These are phyloP conservation scores for Solanum chacoense DNA, from an alignment of 305 asterid species.

Conservation along the genomic window DNA sequence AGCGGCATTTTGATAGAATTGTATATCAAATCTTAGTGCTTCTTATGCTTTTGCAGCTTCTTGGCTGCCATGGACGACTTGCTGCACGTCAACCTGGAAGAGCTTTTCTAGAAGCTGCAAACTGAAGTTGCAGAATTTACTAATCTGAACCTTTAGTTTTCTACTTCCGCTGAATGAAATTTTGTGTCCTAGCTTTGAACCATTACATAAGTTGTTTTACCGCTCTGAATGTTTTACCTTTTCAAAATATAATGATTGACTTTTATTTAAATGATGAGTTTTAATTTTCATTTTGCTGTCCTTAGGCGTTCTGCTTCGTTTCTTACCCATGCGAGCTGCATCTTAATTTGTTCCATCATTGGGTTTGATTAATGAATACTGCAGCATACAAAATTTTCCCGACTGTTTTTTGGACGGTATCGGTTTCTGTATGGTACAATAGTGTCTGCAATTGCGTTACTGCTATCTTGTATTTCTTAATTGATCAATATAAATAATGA, in stretches of 20 bases:
- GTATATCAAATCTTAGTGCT: background rate
- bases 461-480: no score
- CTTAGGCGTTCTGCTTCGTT: no score
- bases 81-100: constrained; percentile 30
- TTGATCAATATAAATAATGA: no score
- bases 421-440: no score
- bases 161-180: background rate
- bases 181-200: background rate
- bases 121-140: background rate
- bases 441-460: no score
- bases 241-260: background rate
- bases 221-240: background rate
- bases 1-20: background rate
- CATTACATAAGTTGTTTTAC: background rate
- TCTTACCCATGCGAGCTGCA: no score
- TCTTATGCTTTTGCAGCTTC: constrained; percentile 11
- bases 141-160: background rate
- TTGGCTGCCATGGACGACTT: constrained; percentile 30
- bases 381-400: no score
- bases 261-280: background rate
- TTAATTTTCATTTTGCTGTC: no score
- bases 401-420: background rate
- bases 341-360: no score
- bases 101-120: constrained; percentile 10
- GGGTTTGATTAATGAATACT: no score